Evolutionary conservation across 2,329 filamentous ascomycete species (phyloP).

Genomic region (Claviceps sp.): DNA sequence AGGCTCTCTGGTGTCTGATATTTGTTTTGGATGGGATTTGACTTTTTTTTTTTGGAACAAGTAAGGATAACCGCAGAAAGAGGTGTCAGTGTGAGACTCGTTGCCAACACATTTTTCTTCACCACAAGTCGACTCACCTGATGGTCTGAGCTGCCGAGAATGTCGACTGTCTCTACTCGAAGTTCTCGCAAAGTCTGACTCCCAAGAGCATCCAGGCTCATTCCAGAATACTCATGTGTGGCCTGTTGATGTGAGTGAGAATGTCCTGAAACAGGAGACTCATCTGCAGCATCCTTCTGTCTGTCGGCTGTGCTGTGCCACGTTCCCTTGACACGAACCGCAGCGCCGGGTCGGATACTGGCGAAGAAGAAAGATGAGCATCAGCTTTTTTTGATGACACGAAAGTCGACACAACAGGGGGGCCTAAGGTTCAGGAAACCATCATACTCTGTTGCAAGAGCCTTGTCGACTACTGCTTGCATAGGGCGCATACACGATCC

Average conservation of each 20-base stretch:
- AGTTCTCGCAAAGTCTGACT: constrained; percentile 43
- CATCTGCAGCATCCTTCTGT: neutral
- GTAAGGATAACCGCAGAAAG: constrained; percentile 5
- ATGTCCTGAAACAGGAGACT: constrained; percentile 2
- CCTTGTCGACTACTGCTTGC: constrained; percentile 66
- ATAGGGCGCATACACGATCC: constrained; percentile 68
- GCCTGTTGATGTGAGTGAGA: constrained; percentile 1
- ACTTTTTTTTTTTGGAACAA: constrained; percentile 39
- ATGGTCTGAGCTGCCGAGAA: constrained; percentile 68
- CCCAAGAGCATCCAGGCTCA: neutral
- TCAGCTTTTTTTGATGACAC: neutral
- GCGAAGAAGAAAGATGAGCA: neutral
- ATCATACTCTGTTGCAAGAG: constrained; percentile 57
- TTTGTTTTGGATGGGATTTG: constrained; percentile 91
- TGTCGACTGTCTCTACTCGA: constrained; percentile 51
- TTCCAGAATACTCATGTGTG: neutral
- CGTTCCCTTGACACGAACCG: constrained; percentile 61
- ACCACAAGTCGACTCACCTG: constrained; percentile 42
- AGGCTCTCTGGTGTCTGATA: constrained; percentile 85
- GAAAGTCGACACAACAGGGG: constrained; percentile 1
- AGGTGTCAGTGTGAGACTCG: constrained; percentile 7
- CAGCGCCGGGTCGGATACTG: constrained; percentile 70
- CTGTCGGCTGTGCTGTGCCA: constrained; percentile 39
- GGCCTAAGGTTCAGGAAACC: constrained; percentile 14
- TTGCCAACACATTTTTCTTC: neutral